Conservation (phyloP, 2,329 filamentous ascomycete species). For the Penicillium sp. region DNA sequence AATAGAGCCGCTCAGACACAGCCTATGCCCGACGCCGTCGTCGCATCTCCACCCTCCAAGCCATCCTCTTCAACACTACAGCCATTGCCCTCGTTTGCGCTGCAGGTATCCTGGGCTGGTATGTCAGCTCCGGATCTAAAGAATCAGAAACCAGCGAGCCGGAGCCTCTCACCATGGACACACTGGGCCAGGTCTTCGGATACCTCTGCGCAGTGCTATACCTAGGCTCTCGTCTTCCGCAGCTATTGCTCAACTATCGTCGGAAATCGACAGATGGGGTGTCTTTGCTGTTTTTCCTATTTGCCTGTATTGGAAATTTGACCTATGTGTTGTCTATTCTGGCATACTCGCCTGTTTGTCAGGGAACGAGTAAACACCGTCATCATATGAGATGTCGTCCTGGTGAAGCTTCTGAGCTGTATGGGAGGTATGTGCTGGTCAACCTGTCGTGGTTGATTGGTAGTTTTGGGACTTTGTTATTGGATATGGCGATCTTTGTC, state of each 20-base stretch:
- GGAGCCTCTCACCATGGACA: slow-evolving; percentile 58
- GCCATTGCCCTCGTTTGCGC: slow-evolving; percentile 75
- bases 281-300: slow-evolving; percentile 90
- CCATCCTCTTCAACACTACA: slow-evolving; percentile 65
- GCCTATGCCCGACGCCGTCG: slow-evolving; percentile 15
- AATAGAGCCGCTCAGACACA: slow-evolving; percentile 47
- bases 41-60: slow-evolving; percentile 40
- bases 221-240: slow-evolving; percentile 81
- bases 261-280: slow-evolving; percentile 92
- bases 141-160: slow-evolving; percentile 15
- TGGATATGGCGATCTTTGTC: slow-evolving; percentile 81
- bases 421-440: slow-evolving; percentile 76
- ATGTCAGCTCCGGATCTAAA: slow-evolving; percentile 53
- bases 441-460: slow-evolving; percentile 89
- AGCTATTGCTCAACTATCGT: slow-evolving; percentile 85
- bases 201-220: slow-evolving; percentile 88
- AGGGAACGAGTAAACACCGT: slow-evolving; percentile 6
- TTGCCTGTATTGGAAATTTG: slow-evolving; percentile 90
- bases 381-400: slow-evolving; percentile 49
- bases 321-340: slow-evolving; percentile 91
- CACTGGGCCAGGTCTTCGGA: slow-evolving; percentile 83
- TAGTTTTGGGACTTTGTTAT: slow-evolving; percentile 75
- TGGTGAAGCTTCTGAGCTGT: slow-evolving; percentile 63
- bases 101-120: slow-evolving; percentile 83
- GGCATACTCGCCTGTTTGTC: slow-evolving; percentile 74